Percentiles rank a stretch among this genome's conserved stretches.
Evolutionary conservation across 495 filamentous ascomycete genomes (phyloP).

Genomic region (Chaetomium cochliodes): DNA sequence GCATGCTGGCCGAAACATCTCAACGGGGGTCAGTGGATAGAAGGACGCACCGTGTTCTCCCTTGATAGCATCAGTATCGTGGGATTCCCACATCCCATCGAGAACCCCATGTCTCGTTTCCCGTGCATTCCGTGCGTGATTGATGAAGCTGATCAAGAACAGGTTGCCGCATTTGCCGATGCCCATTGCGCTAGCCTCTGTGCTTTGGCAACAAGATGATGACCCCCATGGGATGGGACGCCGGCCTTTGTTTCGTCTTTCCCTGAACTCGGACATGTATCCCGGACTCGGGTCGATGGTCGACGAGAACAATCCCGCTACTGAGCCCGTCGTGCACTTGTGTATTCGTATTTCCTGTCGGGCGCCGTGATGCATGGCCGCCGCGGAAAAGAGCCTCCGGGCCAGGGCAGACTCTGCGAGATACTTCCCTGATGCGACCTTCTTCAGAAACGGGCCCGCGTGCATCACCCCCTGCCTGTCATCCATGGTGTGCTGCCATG

Average conservation of each 20-base stretch:
- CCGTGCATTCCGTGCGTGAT: not conserved
- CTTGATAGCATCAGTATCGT: not conserved
- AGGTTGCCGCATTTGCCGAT: not conserved
- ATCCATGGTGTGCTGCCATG: not conserved
- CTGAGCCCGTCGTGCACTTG: not conserved
- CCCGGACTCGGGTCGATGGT: not conserved
- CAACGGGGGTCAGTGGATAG: not conserved
- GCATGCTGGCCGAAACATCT: not conserved
- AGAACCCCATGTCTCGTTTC: conserved; percentile 12
- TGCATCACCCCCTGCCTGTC: conserved; percentile 9
- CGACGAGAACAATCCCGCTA: not conserved
- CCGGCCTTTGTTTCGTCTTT: not conserved
- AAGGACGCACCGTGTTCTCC: not conserved
- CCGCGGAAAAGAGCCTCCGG: conserved; percentile 16
- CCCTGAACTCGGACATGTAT: not conserved
- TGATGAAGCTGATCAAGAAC: no score
- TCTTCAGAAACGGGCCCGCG: not conserved
- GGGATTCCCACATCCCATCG: not conserved
- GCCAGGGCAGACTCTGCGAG: not conserved
- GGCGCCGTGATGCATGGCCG: not conserved
- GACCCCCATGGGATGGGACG: not conserved
- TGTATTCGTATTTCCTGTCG: not conserved
- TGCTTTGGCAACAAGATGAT: conserved; percentile 15
- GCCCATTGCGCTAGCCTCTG: not conserved
- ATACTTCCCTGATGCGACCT: not conserved